Base-by-base conservation (phyloP, 1,139 yeast genomes). In the Suhomyces ambrosiae region DNA sequence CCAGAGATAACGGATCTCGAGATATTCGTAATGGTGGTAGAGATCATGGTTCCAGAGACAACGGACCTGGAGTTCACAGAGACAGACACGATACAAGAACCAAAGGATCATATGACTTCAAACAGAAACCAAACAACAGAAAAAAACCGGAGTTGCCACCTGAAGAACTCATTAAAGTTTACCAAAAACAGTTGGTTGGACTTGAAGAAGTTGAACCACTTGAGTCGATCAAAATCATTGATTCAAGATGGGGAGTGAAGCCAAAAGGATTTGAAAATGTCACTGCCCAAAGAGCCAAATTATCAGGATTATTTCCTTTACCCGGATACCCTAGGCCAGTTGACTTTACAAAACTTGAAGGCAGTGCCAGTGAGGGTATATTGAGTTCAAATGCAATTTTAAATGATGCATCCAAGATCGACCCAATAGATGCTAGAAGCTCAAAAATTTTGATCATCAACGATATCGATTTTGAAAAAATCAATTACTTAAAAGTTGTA, bases 211-310 rank as follows among this genome's bases (percentile, higher is more conserved):
- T 53, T 1, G 50, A 53, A 5, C 41, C 58, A 2, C 48, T 70
- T 12, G 63, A 60, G 6, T 59, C 61, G 18, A 50, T 68, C 15
- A 66, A 80, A 27, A 61, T 65, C 6, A 54, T 69, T 7, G 76
- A 73, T 26, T 71, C 86, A 0, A 63, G 73, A 37, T 89, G 96
- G 96, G 95, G 89, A 33, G 66, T 76, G 11, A 73, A 74, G 23
- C 90, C 96, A 0, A 65, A 71, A 32, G 95, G 90, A 0, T 86
- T 85, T 57, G 95, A 87, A 52, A 73, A 76, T 9, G 81, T 86
- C 3, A 76, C 87, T 2, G 86, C 94, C 0, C 88, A 82, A 47
- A 71, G 86, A 47, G 95, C 95, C 4, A 89, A 89, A 53, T 67
- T 86, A 14, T 79, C 90, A 0, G 96, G 96, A 0, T 60, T 86